A percentile compares a stretch with the other conserved stretches of the same genome.
Conservation (phyloP, 2,329 filamentous ascomycete genomes). For the Penicillium crustosum region DNA sequence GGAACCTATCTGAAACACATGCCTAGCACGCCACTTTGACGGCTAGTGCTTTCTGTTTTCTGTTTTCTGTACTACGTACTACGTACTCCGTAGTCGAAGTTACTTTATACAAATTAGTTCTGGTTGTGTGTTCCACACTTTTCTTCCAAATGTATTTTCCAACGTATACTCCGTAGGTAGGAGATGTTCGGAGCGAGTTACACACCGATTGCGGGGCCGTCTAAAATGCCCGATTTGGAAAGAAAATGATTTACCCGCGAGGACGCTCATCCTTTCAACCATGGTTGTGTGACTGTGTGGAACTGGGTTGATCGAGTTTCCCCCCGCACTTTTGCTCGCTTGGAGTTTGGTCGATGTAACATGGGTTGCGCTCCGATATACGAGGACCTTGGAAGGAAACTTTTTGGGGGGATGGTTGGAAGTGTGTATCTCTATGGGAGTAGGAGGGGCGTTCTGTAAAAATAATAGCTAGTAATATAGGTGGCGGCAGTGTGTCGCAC, state of each 20-base stretch:
- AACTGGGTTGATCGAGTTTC: conserved; percentile 6
- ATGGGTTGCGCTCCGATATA: not conserved
- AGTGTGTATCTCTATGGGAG: not conserved
- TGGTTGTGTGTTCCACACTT: not conserved
- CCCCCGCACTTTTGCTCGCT: conserved; percentile 17
- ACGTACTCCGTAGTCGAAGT: not conserved
- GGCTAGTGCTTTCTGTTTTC: not conserved
- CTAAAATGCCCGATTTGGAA: not conserved
- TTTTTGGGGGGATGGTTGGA: not conserved
- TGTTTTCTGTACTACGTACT: not conserved
- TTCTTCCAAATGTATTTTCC: not conserved
- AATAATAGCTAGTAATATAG: not conserved
- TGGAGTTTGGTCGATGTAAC: conserved; percentile 2
- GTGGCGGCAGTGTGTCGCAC: not conserved
- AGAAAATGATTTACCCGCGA: conserved; percentile 2
- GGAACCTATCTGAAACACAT: conserved; percentile 8
- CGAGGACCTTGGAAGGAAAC: not conserved
- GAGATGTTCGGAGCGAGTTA: not conserved
- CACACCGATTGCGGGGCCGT: not conserved
- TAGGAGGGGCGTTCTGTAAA: conserved; percentile 1
- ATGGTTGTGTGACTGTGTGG: conserved; percentile 6
- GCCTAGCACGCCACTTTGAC: not conserved
- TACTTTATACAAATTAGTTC: not conserved
- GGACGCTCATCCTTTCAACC: not conserved
- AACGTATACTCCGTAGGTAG: not conserved